Evolutionary conservation across 805 yeast species (phyloP), one percentile per base, ranked within the genome.

Genomic region (Candida succiphila): DNA sequence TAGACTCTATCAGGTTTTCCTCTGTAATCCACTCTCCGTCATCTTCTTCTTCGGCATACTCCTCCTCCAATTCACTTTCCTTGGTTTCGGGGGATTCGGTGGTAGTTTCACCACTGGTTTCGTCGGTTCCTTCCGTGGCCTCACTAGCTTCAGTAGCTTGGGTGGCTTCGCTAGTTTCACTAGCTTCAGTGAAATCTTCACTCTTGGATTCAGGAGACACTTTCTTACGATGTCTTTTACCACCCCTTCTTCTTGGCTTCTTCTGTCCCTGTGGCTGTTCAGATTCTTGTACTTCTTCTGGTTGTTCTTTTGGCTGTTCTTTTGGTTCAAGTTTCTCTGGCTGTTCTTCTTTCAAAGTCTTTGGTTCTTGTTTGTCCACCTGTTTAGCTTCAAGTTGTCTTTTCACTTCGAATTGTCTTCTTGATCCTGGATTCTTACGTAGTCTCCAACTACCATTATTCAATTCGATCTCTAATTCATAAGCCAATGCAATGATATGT

Each of bases 11-110:
- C 22, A 92, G 58, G 46, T 87, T 92, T 3, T 83, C 95, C 3
- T 92, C 81, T 0, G 95, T 84, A 45, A 92, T 92, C 98, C 98
- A 92, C 27, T 74, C 82, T 26, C 78, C 85, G 35, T 75, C 87
- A 40, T 83, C 95, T 36, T 82, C 89, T 35, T 77, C 88, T 30
- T 78, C 78, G 21, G 67, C 72, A 16, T 69, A 82, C 29, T 72
- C 78, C 13, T 53, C 57, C 2, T 47, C 52, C 4, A 43, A 41
- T 2, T 48, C 38, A 6, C 46, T 52, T n/a, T 41, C 45, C 2
- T 22, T 17, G n/a, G 36, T 30, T 8, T 30, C 30, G 20, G 35
- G 31, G 4, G 26, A 18, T 21, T 40, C 42, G 25, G 42, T 37
- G 16, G 32, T 22, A 2, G 37, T 37, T 14, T 31, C 41, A 2